phyloP scores from a whole-genome alignment of 1,284 basidiomycete species.

The Schizophyllum commune region DNA sequence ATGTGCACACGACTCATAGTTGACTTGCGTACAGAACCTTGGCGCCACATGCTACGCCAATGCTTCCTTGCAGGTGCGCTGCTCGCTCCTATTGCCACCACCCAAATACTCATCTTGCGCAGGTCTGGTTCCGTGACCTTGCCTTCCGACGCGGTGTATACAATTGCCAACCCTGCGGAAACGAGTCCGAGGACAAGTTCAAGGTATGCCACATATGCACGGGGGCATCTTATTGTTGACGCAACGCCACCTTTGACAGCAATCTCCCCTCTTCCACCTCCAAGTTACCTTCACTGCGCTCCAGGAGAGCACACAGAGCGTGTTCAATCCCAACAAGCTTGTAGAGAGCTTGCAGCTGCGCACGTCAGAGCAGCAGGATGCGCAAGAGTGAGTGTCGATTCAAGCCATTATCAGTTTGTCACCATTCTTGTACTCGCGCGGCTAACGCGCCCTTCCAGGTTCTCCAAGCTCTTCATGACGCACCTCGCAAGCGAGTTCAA shows the following conservation, averaged over 20 bases:
- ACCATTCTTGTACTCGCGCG: neutral
- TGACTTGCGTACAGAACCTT: conserved; percentile 53
- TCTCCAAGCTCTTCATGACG: conserved; percentile 89
- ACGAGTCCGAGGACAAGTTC: conserved; percentile 42
- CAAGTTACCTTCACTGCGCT: conserved; percentile 78
- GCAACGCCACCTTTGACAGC: conserved; percentile 27
- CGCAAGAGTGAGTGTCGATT: conserved; percentile 73
- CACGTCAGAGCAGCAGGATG: conserved; percentile 86
- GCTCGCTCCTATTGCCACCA: conserved; percentile 26
- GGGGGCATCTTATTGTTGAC: neutral
- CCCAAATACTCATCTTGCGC: conserved; percentile 2
- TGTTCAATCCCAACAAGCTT: conserved; percentile 77
- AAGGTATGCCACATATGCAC: conserved; percentile 31
- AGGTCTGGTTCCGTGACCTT: conserved; percentile 70
- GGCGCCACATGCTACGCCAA: conserved; percentile 94
- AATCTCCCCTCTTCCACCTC: conserved; percentile 66
- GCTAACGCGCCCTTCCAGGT: too few relatives aligned
- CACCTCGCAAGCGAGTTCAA: conserved; percentile 80
- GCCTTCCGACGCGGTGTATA: conserved; percentile 62
- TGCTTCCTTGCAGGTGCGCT: conserved; percentile 82
- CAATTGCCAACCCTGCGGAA: conserved; percentile 38
- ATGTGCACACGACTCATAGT: conserved; percentile 2
- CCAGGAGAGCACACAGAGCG: conserved; percentile 58
- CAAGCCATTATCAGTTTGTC: neutral
- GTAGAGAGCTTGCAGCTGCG: conserved; percentile 77